phyloP scores from a whole-genome alignment of 768 basidiomycete species.

The Hydnomerulius pinastri region DNA sequence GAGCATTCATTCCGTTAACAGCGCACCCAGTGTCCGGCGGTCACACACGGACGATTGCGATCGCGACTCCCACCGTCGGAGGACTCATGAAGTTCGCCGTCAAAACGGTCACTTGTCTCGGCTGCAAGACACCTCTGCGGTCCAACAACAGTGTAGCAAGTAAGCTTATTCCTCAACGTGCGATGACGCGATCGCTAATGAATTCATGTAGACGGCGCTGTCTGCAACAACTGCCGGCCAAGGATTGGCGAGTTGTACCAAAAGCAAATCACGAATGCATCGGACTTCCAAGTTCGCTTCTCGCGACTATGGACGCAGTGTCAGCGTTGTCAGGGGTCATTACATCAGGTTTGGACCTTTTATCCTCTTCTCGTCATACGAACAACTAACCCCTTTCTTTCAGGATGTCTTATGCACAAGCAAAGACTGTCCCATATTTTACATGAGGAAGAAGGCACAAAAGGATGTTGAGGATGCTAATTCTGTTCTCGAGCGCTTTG shows the following conservation, averaged over 20 bases:
- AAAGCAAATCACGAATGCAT: slow-evolving; percentile 78
- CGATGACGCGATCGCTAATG: slow-evolving; percentile 5
- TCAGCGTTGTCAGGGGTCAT: slow-evolving; percentile 96
- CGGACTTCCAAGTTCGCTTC: slow-evolving; percentile 86
- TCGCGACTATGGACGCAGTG: slow-evolving; percentile 98
- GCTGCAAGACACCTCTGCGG: slow-evolving; percentile 89
- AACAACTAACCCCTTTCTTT: slow-evolving; percentile 1
- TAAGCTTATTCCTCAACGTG: slow-evolving; percentile 32
- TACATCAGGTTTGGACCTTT: slow-evolving; percentile 71
- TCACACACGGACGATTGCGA: slow-evolving; percentile 93
- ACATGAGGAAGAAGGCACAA: slow-evolving; percentile 97
- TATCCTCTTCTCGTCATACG: not conserved
- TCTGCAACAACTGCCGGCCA: slow-evolving; percentile 91
- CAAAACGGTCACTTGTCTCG: slow-evolving; percentile 91
- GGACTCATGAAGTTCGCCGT: slow-evolving; percentile 99
- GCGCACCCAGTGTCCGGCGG: slow-evolving; percentile 80
- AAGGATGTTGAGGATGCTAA: slow-evolving; percentile 94
- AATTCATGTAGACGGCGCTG: slow-evolving; percentile 69
- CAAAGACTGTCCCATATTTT: slow-evolving; percentile 98
- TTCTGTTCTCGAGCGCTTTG: slow-evolving; percentile 80
- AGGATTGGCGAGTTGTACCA: slow-evolving; percentile 88
- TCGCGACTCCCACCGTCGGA: slow-evolving; percentile 94
- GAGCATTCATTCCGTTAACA: slow-evolving; percentile 3
- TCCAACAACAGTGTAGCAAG: slow-evolving; percentile 74
- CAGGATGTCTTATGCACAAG: slow-evolving; percentile 96